Evolutionary conservation across 2,329 filamentous ascomycete genomes (phyloP), one percentile per base, ranked within the genome.

Genomic region (Fusarium sp.): DNA sequence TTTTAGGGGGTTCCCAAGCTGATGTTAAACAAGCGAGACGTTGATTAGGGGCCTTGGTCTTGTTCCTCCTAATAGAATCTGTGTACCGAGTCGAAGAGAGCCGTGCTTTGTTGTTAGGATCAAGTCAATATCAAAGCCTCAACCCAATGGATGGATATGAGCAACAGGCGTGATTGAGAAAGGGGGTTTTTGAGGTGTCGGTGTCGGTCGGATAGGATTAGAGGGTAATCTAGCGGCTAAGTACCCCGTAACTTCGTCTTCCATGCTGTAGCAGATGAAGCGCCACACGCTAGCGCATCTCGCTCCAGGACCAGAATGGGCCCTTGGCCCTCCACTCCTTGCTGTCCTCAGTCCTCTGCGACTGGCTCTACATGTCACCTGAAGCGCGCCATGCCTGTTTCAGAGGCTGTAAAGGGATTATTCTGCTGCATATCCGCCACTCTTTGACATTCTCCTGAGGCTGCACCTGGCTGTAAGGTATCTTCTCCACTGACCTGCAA

Each of bases 171-270:
- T 65, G 67, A 62, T 73, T 59, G 56, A 72, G 71, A 73, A 74
- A 74, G 64, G 72, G 71, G 72, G 62, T 72, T 74, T 73, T 73
- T 63, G 62, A 65, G 69, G 57, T 72, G 70, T 74, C 65, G 67
- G 61, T 23, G 23, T 23, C 23, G 23, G 23, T 23, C 23, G 23
- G 23, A 23, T 23, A 57, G 65, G n/a, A 51, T 51, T 40, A 38
- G 47, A 37, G 47, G 30, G 53, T 59, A 59, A 45, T 60, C 50
- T 65, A 71, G 71, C 65, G 70, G 70, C 62, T 72, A 71, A 67
- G 61, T 67, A 72, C 70, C 71, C 71, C 69, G 49, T 69, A 65
- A 65, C 58, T 73, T 23, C 23, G 23, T 23, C 23, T 23, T 40
- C 33, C 23, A 50, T 28, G 47, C 12, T 50, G 47, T 60, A 60